Evolutionary conservation across 768 basidiomycete species (phyloP).

Genomic region (Leucogyrophana mollusca): DNA sequence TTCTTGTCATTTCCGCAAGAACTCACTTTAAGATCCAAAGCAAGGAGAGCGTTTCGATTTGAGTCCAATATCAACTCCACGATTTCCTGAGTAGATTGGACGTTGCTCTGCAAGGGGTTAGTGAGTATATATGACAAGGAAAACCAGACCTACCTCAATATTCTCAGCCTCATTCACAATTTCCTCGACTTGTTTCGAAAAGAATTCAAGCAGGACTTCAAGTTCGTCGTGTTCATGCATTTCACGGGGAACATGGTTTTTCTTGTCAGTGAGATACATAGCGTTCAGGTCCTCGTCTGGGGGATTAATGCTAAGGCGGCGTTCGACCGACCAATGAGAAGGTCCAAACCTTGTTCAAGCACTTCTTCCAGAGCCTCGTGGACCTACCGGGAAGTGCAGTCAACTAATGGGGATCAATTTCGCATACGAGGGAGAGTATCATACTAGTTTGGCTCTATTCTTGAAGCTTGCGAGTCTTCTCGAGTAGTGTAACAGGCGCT

Average conservation of each 20-base stretch:
- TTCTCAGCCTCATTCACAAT: constrained; percentile 91
- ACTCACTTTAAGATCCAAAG: constrained; percentile 82
- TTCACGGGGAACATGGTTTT: constrained; percentile 56
- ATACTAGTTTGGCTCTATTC: constrained; percentile 82
- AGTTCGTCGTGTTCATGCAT: constrained; percentile 88
- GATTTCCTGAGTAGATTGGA: constrained; percentile 97
- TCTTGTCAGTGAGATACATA: constrained; percentile 93
- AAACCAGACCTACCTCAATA: constrained; percentile 56
- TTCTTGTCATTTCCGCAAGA: not conserved
- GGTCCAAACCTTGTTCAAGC: constrained; percentile 71
- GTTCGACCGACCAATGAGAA: not conserved
- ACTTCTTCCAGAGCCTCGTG: constrained; percentile 91
- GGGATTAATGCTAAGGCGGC: constrained; percentile 4
- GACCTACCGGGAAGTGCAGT: constrained; percentile 47
- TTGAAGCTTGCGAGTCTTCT: constrained; percentile 86
- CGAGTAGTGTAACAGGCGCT: constrained; percentile 88
- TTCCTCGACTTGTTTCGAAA: constrained; percentile 95
- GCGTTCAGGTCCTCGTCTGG: constrained; percentile 91
- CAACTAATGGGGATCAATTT: not conserved
- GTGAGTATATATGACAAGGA: not conserved
- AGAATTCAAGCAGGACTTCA: constrained; percentile 90
- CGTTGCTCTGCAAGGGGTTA: constrained; percentile 61
- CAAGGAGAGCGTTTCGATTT: constrained; percentile 89
- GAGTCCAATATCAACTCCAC: constrained; percentile 95
- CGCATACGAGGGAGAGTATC: constrained; percentile 9